Evolutionary conservation across 208 protist genomes (phyloP), one percentile per base, ranked within the genome.

Genomic region (Novymonas esmeraldas): DNA sequence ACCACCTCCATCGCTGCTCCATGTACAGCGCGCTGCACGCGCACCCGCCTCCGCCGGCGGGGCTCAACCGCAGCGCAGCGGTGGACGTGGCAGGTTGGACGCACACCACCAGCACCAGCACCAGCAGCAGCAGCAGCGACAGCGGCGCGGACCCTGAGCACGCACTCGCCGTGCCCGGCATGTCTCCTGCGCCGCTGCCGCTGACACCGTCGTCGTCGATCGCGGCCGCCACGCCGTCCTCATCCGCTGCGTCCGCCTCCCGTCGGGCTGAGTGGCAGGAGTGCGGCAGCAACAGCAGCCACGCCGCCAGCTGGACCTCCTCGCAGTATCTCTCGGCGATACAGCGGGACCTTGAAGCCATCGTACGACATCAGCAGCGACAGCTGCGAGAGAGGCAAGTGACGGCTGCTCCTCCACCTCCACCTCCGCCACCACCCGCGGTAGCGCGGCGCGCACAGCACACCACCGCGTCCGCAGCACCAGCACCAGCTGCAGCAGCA

Each of bases 311-410:
- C 49, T 6, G 55, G n/a, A 68, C 59, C 38, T 72, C 60, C 29
- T 78, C 72, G 7, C 49, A 60, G n/a, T 78, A 67, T 44, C 39
- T 79, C 45, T 56, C 20, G 41, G 51, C 60, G 26, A 72, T 70
- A n/a, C 54, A 80, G 28, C 45, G 49, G 64, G 75, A 81, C 33
- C 44, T 81, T 13, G 41, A 68, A 33, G 48, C 38, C 33, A 59
- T 81, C 29, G 62, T 72, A 0, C 57, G 50, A 13, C 64, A 76
- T 22, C 75, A 81, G 49, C 68, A 65, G 44, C 70, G 41, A 45
- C 70, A 68, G 41, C 54, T 76, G 10, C 44, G 39, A 4, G 46
- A 18, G 3, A 38, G 24, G 14, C 7, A 33, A 13, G 44, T 61
- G 18, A n/a, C n/a, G n/a, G n/a, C n/a, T n/a, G n/a, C n/a, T n/a